Percentiles rank a stretch among this genome's conserved stretches.
Conservation (phyloP, 345 rosid genomes). For the Angophora floribunda region DNA sequence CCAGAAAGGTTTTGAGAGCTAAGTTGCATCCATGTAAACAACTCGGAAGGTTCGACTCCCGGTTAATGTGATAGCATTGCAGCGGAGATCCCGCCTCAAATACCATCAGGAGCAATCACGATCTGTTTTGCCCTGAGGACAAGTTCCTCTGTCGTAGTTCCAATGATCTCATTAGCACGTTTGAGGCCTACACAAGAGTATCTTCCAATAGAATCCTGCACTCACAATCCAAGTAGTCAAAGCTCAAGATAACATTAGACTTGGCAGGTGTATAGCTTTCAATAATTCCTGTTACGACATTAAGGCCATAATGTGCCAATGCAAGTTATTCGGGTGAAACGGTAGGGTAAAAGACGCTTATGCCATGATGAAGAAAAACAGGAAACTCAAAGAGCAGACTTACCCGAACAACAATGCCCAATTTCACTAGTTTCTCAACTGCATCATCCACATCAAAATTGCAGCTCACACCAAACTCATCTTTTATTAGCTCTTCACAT, state of each 20-base stretch:
- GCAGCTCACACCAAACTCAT: slow-evolving; percentile 67
- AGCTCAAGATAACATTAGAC: background rate
- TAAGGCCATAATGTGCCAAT: background rate
- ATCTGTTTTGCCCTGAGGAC: slow-evolving; percentile 72
- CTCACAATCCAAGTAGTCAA: background rate
- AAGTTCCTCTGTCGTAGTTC: slow-evolving; percentile 88
- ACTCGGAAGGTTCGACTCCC: background rate
- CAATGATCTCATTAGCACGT: slow-evolving; percentile 80
- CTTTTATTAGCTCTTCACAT: slow-evolving; percentile 76
- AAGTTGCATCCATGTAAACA: background rate
- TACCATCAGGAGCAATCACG: slow-evolving; percentile 13
- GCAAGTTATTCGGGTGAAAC: background rate
- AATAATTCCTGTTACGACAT: background rate
- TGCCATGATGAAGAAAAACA: background rate
- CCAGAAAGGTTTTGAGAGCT: background rate
- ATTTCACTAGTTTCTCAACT: slow-evolving; percentile 68
- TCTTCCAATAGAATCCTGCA: slow-evolving; percentile 70
- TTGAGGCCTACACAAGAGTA: slow-evolving; percentile 64
- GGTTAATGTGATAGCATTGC: background rate
- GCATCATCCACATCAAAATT: slow-evolving; percentile 97
- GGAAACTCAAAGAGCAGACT: slow-evolving; percentile 2
- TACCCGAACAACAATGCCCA: slow-evolving; percentile 71
- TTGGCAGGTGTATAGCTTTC: background rate
- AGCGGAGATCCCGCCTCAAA: slow-evolving; percentile 1
- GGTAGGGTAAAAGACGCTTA: background rate